Conservation (phyloP, 163 green algal genomes). For the Prototheca cutis region DNA sequence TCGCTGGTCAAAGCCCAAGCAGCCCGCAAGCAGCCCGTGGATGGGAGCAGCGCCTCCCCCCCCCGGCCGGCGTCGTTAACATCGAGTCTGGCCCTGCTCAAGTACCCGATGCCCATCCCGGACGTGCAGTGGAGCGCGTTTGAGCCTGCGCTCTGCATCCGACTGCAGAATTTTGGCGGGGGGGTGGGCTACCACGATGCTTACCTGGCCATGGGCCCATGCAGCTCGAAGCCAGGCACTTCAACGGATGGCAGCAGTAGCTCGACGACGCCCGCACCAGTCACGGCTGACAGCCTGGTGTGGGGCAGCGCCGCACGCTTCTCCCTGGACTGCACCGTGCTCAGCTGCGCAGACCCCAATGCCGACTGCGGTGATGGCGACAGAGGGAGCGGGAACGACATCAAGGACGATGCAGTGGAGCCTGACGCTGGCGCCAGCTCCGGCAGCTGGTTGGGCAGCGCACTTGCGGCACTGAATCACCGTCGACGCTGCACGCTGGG, state of each 20-base stretch:
- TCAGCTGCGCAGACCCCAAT: background rate
- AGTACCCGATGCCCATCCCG: background rate
- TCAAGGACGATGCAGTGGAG: too few relatives aligned
- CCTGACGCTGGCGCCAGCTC: too few relatives aligned
- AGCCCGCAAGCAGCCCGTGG: background rate
- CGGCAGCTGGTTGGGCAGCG: background rate
- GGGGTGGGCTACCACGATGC: conserved; percentile 8
- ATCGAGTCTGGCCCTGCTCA: background rate
- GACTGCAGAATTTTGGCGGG: conserved; percentile 20
- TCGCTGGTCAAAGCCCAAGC: background rate
- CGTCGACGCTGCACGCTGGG: conserved; percentile 1
- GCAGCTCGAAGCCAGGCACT: too few relatives aligned
- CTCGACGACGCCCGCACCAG: background rate
- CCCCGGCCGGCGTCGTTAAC: too few relatives aligned
- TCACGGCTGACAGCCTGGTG: background rate
- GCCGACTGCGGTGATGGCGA: too few relatives aligned
- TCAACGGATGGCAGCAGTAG: too few relatives aligned
- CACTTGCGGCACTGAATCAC: background rate
- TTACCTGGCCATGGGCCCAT: too few relatives aligned
- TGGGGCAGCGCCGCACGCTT: conserved; percentile 5
- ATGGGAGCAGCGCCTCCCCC: background rate
- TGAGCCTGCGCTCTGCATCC: background rate
- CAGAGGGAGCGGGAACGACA: too few relatives aligned
- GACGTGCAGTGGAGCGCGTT: conserved; percentile 10
- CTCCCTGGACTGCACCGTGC: conserved; percentile 6